A percentile compares a stretch with the other conserved stretches of the same genome.
phyloP scores from a whole-genome alignment of 2,329 filamentous ascomycete species.

The Juglanconis juglandina region DNA sequence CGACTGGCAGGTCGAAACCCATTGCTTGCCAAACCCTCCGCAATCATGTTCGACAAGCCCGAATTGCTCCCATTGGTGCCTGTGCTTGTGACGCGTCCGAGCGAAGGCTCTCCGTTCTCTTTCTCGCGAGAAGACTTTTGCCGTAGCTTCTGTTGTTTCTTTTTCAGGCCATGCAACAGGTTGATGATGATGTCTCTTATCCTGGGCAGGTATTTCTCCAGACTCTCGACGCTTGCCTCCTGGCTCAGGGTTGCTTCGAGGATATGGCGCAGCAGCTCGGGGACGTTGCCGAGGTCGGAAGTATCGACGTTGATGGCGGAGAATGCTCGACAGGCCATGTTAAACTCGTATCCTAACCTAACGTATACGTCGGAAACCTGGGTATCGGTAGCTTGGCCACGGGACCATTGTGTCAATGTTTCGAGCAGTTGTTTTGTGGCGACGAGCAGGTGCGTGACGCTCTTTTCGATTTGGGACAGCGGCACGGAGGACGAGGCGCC shows the following conservation, averaged over 20 bases:
- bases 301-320: slow-evolving; percentile 96
- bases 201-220: slow-evolving; percentile 88
- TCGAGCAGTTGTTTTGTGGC: slow-evolving; percentile 97
- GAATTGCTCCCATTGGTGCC: slow-evolving; percentile 58
- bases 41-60: slow-evolving; percentile 55
- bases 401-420: slow-evolving; percentile 96
- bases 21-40: slow-evolving; percentile 54
- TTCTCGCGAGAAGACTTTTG: slow-evolving; percentile 59
- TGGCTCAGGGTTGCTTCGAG: slow-evolving; percentile 95
- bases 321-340: slow-evolving; percentile 96
- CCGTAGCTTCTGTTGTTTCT: slow-evolving; percentile 87
- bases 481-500: slow-evolving; percentile 59
- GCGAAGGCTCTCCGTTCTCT: slow-evolving; percentile 34
- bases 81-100: slow-evolving; percentile 53
- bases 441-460: slow-evolving; percentile 93
- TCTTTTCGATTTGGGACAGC: slow-evolving; percentile 97
- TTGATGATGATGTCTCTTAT: slow-evolving; percentile 99
- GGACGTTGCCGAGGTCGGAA: slow-evolving; percentile 88
- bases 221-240: slow-evolving; percentile 86
- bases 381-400: slow-evolving; percentile 83
- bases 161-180: slow-evolving; percentile 88
- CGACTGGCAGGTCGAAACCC: slow-evolving; percentile 44
- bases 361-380: slow-evolving; percentile 99
- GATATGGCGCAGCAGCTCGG: slow-evolving; percentile 83
- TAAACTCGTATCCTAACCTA: slow-evolving; percentile 96